Percentiles rank a stretch among this genome's conserved stretches.
Conservation (phyloP, 805 yeast species). For the Pichia cabralensis region DNA sequence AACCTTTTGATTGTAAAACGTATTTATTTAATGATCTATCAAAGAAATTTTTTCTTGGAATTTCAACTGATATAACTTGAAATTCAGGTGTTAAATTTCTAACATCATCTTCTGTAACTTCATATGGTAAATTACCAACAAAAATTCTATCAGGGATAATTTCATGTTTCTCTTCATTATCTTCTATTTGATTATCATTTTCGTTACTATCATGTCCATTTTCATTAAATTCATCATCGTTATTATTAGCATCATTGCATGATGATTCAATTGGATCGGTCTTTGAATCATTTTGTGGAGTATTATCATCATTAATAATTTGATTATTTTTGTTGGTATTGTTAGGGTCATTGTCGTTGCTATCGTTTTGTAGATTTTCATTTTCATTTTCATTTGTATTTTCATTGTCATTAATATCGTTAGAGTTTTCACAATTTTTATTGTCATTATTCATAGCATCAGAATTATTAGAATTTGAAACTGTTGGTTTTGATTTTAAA, state of each 20-base stretch:
- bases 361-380: not conserved
- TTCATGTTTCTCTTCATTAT: conserved; percentile 10
- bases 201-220: not conserved
- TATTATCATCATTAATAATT: too few species aligned
- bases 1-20: conserved; percentile 23
- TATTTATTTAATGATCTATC: conserved; percentile 16
- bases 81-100: conserved; percentile 29
- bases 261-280: too few species aligned
- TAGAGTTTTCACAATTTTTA: too few species aligned
- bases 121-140: conserved; percentile 36
- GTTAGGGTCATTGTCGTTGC: not conserved
- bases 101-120: conserved; percentile 36
- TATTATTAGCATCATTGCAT: not conserved
- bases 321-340: not conserved
- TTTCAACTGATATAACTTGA: conserved; percentile 24
- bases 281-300: too few species aligned
- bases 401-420: not conserved
- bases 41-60: conserved; percentile 22
- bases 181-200: too few species aligned
- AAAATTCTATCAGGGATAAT: conserved; percentile 35
- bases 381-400: not conserved
- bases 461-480: too few species aligned
- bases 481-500: too few species aligned
- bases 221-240: not conserved
- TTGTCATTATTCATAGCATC: too few species aligned